Conservation (phyloP, 768 basidiomycete genomes). For the Jaapia argillacea region DNA sequence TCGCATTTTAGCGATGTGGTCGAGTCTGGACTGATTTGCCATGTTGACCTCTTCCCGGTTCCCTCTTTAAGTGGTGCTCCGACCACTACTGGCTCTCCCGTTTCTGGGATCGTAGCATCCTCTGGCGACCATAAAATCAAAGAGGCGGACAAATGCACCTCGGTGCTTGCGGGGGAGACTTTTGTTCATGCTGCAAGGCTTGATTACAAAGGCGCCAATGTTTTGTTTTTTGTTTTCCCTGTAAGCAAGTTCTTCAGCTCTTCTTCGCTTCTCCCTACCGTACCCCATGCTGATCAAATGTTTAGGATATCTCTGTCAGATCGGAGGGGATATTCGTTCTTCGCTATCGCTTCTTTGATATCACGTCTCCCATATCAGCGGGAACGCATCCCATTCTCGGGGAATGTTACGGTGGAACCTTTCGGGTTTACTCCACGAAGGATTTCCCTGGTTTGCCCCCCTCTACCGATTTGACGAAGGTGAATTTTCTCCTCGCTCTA, state of each 20-base stretch:
- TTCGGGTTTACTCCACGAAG: not conserved
- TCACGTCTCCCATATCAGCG: not conserved
- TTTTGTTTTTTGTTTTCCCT: constrained; percentile 54
- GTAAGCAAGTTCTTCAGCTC: too few species aligned
- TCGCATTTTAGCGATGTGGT: not conserved
- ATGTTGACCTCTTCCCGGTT: constrained; percentile 68
- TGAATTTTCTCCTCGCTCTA: too few species aligned
- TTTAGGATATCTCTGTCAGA: not conserved
- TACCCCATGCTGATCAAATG: not conserved
- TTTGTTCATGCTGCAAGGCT: constrained; percentile 48
- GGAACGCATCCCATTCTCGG: not conserved
- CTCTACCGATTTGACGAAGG: not conserved
- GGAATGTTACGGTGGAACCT: not conserved
- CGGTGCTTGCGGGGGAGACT: constrained; percentile 47
- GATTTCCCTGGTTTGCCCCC: not conserved
- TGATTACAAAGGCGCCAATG: constrained; percentile 46
- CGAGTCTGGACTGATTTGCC: constrained; percentile 56
- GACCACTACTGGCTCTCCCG: too few species aligned
- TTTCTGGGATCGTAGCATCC: constrained; percentile 8
- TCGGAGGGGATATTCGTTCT: not conserved
- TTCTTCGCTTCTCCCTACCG: too few species aligned
- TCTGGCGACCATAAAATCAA: constrained; percentile 29
- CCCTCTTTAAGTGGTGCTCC: too few species aligned
- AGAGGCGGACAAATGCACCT: constrained; percentile 43
- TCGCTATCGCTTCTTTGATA: not conserved